Percentiles rank a stretch among this genome's conserved stretches.
These are phyloP conservation scores for Moesziomyces globuligerus DNA, from an alignment of 1,284 basidiomycete genomes.

Conservation along the genomic window DNA sequence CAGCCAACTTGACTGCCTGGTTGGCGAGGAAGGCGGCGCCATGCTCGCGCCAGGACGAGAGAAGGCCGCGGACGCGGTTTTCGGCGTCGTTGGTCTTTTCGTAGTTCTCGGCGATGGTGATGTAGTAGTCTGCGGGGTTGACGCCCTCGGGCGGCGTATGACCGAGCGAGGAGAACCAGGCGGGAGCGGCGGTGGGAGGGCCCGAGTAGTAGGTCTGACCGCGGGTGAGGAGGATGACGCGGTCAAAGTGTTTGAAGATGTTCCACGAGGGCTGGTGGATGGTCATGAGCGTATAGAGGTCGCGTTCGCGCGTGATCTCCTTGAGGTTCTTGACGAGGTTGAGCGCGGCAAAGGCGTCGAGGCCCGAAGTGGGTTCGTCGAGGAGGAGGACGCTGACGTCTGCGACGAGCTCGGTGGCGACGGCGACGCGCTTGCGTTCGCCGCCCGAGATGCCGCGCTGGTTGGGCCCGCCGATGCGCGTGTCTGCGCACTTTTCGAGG, in stretches of 20 bases:
- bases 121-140: constrained; percentile 52
- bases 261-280: constrained; percentile 58
- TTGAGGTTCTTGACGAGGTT: constrained; percentile 50
- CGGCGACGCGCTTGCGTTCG: constrained; percentile 53
- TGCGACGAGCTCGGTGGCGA: constrained; percentile 41
- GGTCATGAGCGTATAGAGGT: constrained; percentile 48
- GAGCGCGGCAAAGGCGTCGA: constrained; percentile 49
- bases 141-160: constrained; percentile 34
- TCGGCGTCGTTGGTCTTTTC: constrained; percentile 51
- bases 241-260: constrained; percentile 52
- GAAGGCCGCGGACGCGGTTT: constrained; percentile 30
- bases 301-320: constrained; percentile 35
- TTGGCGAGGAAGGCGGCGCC: constrained; percentile 15
- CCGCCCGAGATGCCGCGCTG: constrained; percentile 55
- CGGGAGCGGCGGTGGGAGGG: constrained; percentile 31
- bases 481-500: constrained; percentile 46
- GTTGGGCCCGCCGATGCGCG: constrained; percentile 42
- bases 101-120: constrained; percentile 48
- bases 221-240: constrained; percentile 44
- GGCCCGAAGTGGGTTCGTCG: constrained; percentile 54
- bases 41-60: constrained; percentile 36
- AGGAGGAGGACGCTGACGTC: constrained; percentile 49
- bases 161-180: constrained; percentile 36
- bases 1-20: not conserved
- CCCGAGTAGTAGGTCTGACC: constrained; percentile 52